A percentile compares a stretch with the other conserved stretches of the same genome.
Evolutionary conservation across 225 moss, liverwort and hornwort genomes (phyloP).

Genomic region (Pleurozium schreberi): DNA sequence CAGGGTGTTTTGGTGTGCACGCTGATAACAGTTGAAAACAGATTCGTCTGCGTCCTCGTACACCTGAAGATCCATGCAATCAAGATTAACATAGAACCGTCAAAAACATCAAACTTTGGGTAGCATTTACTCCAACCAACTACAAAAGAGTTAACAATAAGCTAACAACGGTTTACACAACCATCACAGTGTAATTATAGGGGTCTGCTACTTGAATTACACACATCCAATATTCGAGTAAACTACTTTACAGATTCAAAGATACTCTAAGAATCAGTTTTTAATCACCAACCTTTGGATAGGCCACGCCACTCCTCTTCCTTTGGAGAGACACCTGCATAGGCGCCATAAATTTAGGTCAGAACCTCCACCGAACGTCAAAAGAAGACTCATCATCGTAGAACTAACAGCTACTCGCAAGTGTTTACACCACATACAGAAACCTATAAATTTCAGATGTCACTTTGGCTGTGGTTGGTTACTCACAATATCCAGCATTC

Average conservation of each 20-base stretch:
- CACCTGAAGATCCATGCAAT: slow-evolving; percentile 23
- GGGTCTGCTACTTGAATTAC: neutral
- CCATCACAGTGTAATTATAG: neutral
- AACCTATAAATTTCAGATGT: too few species aligned
- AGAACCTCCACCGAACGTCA: neutral
- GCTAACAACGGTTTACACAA: neutral
- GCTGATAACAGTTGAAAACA: slow-evolving; percentile 92
- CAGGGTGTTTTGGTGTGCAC: slow-evolving; percentile 79
- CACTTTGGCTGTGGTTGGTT: too few species aligned
- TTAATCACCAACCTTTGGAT: slow-evolving; percentile 14
- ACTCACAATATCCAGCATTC: too few species aligned
- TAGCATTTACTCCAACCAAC: neutral
- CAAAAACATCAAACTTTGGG: neutral
- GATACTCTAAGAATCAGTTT: neutral
- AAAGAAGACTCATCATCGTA: neutral
- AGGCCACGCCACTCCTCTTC: slow-evolving; percentile 26
- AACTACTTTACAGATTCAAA: neutral
- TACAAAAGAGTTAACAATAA: neutral
- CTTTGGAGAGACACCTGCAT: slow-evolving; percentile 24
- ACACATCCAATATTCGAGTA: neutral
- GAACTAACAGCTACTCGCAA: neutral
- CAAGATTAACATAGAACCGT: neutral
- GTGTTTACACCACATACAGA: neutral
- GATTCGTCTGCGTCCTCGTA: slow-evolving; percentile 80
- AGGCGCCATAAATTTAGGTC: neutral